Percentiles rank a stretch among this genome's conserved stretches.
phyloP scores from a whole-genome alignment of 768 basidiomycete species.

The Leucosporidium creatinivorum region DNA sequence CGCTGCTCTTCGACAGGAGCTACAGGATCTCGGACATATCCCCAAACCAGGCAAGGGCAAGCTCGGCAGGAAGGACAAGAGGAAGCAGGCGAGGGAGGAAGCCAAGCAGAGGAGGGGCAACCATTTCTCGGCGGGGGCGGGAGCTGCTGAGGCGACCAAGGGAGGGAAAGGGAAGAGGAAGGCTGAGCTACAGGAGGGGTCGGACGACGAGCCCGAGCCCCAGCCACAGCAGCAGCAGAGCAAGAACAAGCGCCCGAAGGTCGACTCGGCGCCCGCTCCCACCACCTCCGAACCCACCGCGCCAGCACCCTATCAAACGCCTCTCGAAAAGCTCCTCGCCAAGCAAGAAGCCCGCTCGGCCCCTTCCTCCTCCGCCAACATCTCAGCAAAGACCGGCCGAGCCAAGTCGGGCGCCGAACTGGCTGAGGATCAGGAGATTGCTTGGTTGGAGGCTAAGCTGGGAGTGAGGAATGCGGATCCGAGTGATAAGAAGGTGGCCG shows the following conservation, averaged over 20 bases:
- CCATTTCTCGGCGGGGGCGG: background rate
- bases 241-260: slow-evolving; percentile 13
- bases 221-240: no score
- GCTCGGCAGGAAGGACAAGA: slow-evolving; percentile 22
- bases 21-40: slow-evolving; percentile 27
- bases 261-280: background rate
- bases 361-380: slow-evolving; percentile 1
- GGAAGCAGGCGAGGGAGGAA: slow-evolving; percentile 28
- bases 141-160: background rate
- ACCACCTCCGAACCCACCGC: background rate
- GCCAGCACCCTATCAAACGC: slow-evolving; percentile 25
- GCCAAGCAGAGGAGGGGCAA: slow-evolving; percentile 16
- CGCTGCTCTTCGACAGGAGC: slow-evolving; percentile 18
- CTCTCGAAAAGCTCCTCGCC: slow-evolving; percentile 23
- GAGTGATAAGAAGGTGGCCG: slow-evolving; percentile 42
- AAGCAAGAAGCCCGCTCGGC: slow-evolving; percentile 21
- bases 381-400: background rate
- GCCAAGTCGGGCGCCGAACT: slow-evolving; percentile 42
- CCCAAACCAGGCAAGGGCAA: slow-evolving; percentile 4
- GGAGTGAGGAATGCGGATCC: slow-evolving; percentile 47
- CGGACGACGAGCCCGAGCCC: slow-evolving; percentile 3
- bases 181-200: background rate
- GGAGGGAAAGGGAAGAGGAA: background rate
- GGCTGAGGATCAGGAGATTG: slow-evolving; percentile 78
- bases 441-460: slow-evolving; percentile 70